phyloP scores from a whole-genome alignment of 139 green algal genomes.

The Nannochloris sp. region DNA sequence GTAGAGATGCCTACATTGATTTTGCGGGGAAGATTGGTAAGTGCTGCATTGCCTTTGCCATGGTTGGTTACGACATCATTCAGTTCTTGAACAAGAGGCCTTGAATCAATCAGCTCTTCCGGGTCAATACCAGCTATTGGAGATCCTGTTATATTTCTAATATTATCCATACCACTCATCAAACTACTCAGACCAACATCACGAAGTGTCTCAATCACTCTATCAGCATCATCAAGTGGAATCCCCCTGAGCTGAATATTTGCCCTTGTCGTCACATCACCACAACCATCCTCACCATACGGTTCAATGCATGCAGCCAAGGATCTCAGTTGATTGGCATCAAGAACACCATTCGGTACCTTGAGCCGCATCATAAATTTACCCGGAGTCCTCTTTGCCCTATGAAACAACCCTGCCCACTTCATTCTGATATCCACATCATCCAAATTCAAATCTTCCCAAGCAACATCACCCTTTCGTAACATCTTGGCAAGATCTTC shows the following conservation, averaged over 20 bases:
- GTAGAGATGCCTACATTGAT: slow-evolving; percentile 89
- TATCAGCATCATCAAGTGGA: slow-evolving; percentile 52
- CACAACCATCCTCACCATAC: slow-evolving; percentile 82
- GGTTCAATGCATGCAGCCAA: slow-evolving; percentile 52
- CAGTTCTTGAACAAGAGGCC: slow-evolving; percentile 47
- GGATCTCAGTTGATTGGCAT: slow-evolving; percentile 59
- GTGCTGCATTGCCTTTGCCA: slow-evolving; percentile 63
- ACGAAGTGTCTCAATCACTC: slow-evolving; percentile 52
- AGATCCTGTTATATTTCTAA: slow-evolving; percentile 87
- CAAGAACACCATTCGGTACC: slow-evolving; percentile 84
- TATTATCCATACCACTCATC: slow-evolving; percentile 94
- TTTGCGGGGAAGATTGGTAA: slow-evolving; percentile 94
- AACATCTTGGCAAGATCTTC: slow-evolving; percentile 52
- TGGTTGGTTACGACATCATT: slow-evolving; percentile 61
- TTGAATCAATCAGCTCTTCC: slow-evolving; percentile 85
- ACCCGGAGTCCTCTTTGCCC: slow-evolving; percentile 78
- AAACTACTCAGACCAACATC: slow-evolving; percentile 63
- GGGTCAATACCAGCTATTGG: slow-evolving; percentile 82
- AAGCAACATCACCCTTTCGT: slow-evolving; percentile 62
- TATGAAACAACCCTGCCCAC: slow-evolving; percentile 95
- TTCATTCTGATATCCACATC: slow-evolving; percentile 94
- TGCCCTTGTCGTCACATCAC: slow-evolving; percentile 94
- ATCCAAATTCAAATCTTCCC: slow-evolving; percentile 77
- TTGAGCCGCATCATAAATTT: slow-evolving; percentile 98
- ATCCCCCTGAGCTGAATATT: slow-evolving; percentile 88